These are phyloP conservation scores for Diaporthe sp. DNA, from an alignment of 2,329 filamentous ascomycete genomes.

Conservation along the genomic window DNA sequence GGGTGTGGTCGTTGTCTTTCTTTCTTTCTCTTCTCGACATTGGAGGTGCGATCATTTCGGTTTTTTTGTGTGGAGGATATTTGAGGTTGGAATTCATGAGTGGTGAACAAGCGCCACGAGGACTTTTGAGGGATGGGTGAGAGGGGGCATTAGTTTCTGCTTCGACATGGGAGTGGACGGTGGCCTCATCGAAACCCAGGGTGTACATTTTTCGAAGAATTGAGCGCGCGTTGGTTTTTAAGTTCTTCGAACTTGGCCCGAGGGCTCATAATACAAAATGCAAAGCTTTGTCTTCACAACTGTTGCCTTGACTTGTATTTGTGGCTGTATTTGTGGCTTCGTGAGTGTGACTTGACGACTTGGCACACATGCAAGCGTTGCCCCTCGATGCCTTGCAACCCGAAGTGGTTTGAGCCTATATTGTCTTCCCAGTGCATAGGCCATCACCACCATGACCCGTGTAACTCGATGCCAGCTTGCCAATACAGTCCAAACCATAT, in stretches of 20 bases:
- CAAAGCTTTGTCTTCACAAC: not conserved
- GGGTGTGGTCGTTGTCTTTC: not conserved
- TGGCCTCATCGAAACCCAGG: not conserved
- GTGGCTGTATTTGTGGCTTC: not conserved
- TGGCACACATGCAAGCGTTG: not conserved
- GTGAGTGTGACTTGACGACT: not conserved
- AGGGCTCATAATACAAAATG: not conserved
- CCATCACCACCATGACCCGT: too few relatives aligned
- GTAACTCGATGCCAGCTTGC: not conserved
- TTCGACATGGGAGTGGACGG: not conserved
- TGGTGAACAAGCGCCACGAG: not conserved
- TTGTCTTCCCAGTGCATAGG: too few relatives aligned
- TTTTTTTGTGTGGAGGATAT: not conserved
- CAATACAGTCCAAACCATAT: too few relatives aligned
- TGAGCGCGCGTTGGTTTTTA: not conserved
- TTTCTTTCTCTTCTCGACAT: not conserved
- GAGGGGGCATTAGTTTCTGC: rapidly evolving
- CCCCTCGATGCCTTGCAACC: not conserved
- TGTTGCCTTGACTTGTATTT: too few relatives aligned
- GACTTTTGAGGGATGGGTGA: not conserved
- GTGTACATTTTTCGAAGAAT: not conserved
- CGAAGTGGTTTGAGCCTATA: not conserved
- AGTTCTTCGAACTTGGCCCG: not conserved
- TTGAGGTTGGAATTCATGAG: not conserved
- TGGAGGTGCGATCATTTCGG: not conserved